Evolutionary conservation across 228 moss, liverwort and hornwort species (phyloP).

Genomic region (Sphagnum fallax): DNA sequence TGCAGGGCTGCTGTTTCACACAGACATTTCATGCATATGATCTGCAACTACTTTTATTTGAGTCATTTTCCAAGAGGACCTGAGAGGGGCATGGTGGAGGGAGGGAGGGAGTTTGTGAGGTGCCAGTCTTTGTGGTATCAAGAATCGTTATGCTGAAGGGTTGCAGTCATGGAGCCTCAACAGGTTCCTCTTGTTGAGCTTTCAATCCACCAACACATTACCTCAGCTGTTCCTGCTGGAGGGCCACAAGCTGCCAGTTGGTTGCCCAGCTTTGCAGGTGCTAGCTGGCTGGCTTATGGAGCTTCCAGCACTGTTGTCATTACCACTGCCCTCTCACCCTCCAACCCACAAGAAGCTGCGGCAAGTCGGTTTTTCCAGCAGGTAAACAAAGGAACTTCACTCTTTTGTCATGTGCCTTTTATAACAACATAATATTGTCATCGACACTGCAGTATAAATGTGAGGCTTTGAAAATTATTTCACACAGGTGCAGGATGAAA

Average conservation of each 20-base stretch:
- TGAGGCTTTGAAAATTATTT: no score
- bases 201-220: slow-evolving; percentile 81
- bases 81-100: no score
- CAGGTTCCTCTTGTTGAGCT: slow-evolving; percentile 58
- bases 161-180: slow-evolving; percentile 20
- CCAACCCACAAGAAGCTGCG: slow-evolving; percentile 72
- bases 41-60: no score
- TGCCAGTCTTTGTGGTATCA: no score
- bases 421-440: not conserved
- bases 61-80: no score
- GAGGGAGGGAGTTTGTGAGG: no score
- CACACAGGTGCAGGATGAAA: no score
- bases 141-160: slow-evolving; percentile 9
- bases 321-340: slow-evolving; percentile 78
- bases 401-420: slow-evolving; percentile 21
- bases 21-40: no score
- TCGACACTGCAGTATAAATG: no score
- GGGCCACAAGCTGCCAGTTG: slow-evolving; percentile 70
- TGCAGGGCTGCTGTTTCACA: no score
- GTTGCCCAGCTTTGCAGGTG: slow-evolving; percentile 89
- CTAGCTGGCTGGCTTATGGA: slow-evolving; percentile 93
- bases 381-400: slow-evolving; percentile 14
- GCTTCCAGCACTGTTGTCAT: slow-evolving; percentile 72
- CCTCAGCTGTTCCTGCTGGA: slow-evolving; percentile 64
- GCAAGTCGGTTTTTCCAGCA: slow-evolving; percentile 87